A percentile compares a stretch with the other conserved stretches of the same genome.
Evolutionary conservation across 495 filamentous ascomycete genomes (phyloP).

Genomic region (Aspergillus nanangensis): DNA sequence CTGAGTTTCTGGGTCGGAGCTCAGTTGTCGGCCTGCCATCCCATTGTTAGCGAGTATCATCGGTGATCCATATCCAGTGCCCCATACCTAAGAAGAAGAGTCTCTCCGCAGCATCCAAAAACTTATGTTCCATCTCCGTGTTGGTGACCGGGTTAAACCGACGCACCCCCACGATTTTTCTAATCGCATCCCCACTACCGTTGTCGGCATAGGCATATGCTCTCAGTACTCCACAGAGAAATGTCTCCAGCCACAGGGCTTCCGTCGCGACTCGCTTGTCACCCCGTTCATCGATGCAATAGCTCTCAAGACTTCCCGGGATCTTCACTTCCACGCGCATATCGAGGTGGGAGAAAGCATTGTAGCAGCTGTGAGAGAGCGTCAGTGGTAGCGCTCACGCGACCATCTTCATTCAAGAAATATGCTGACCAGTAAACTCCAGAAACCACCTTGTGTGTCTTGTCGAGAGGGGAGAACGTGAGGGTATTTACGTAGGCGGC

Average conservation of each 20-base stretch:
- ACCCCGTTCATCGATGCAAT: conserved; percentile 93
- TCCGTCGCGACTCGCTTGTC: conserved; percentile 90
- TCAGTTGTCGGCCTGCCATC: conserved; percentile 80
- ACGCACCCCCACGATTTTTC: conserved; percentile 88
- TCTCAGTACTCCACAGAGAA: conserved; percentile 86
- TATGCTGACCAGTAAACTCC: conserved; percentile 80
- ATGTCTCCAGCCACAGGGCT: conserved; percentile 93
- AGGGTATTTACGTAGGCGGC: conserved; percentile 98
- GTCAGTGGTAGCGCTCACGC: conserved; percentile 17
- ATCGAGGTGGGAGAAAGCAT: conserved; percentile 96
- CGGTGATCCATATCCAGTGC: no score
- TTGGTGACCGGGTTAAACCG: conserved; percentile 97
- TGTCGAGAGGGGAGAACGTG: conserved; percentile 80
- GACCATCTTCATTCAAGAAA: neutral
- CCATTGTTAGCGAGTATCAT: no score
- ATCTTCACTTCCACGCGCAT: conserved; percentile 98
- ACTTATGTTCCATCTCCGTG: conserved; percentile 94
- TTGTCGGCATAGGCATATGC: conserved; percentile 97
- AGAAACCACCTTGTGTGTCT: conserved; percentile 85
- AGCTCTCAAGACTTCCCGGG: conserved; percentile 89
- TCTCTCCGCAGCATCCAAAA: conserved; percentile 90
- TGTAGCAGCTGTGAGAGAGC: conserved; percentile 80
- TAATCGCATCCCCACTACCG: conserved; percentile 83
- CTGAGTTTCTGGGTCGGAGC: conserved; percentile 95
- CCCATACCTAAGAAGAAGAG: conserved; percentile 83